phyloP scores from a whole-genome alignment of 139 green algal genomes.

The Coccomyxa sp. region DNA sequence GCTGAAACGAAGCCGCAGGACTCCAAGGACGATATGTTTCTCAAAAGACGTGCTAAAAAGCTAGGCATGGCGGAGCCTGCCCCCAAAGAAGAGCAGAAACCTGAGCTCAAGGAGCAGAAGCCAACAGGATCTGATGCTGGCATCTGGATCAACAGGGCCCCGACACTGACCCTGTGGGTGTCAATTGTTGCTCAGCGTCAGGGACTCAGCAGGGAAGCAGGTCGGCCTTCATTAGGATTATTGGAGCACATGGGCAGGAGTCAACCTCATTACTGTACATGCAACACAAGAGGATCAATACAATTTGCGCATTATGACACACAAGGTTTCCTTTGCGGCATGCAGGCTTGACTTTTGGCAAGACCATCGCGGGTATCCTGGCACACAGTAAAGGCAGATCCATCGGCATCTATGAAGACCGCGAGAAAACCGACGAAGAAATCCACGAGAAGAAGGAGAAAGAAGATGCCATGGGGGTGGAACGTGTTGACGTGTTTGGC shows the following conservation, averaged over 20 bases:
- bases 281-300: not conserved
- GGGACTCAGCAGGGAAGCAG: slow-evolving; percentile 20
- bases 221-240: not conserved
- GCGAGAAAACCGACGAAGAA: slow-evolving; percentile 16
- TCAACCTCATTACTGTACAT: no score
- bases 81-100: not conserved
- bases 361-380: slow-evolving; percentile 24
- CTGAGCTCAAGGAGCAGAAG: not conserved
- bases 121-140: not conserved
- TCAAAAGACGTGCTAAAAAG: not conserved
- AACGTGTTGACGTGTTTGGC: slow-evolving; percentile 34
- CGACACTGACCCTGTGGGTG: slow-evolving; percentile 42
- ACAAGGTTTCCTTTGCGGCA: not conserved
- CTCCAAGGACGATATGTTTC: not conserved
- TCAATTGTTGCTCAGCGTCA: slow-evolving; percentile 32
- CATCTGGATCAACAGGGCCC: slow-evolving; percentile 31
- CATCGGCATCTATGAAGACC: slow-evolving; percentile 32
- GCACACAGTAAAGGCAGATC: slow-evolving; percentile 32
- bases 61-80: not conserved
- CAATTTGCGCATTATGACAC: not conserved
- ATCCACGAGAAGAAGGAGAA: not conserved
- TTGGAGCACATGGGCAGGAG: no score
- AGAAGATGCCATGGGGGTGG: slow-evolving; percentile 19
- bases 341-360: slow-evolving; percentile 38
- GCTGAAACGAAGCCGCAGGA: not conserved